Conservation (phyloP, 1,284 basidiomycete species). For the Trametes pubescens region DNA sequence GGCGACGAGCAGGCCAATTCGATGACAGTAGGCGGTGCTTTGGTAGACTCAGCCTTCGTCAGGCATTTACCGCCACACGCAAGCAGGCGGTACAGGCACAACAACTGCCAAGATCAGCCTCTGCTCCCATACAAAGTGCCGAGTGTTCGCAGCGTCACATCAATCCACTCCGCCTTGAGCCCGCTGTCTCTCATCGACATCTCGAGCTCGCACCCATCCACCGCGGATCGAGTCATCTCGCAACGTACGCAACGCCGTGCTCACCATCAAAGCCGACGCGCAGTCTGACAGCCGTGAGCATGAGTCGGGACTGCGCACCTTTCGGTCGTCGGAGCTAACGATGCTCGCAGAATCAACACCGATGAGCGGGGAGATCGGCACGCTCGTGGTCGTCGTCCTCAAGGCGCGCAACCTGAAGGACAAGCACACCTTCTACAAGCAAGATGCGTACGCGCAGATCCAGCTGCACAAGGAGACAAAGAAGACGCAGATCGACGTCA, state of each 20-base stretch:
- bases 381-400: slow-evolving; percentile 75
- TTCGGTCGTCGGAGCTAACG: not conserved
- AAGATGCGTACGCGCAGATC: slow-evolving; percentile 72
- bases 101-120: not conserved
- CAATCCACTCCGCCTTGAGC: not conserved
- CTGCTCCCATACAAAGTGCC: not conserved
- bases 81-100: not conserved
- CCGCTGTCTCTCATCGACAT: not conserved
- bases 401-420: slow-evolving; percentile 77
- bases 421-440: slow-evolving; percentile 79
- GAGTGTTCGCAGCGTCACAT: slow-evolving; percentile 1
- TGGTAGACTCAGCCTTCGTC: not conserved
- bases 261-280: not conserved
- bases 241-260: not conserved
- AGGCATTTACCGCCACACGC: not conserved
- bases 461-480: slow-evolving; percentile 55
- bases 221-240: not conserved
- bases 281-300: not conserved
- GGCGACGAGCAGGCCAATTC: not conserved
- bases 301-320: not conserved
- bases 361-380: slow-evolving; percentile 54
- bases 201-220: not conserved
- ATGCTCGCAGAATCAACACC: not conserved
- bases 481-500: slow-evolving; percentile 67
- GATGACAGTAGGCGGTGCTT: not conserved